Conservation (phyloP, 2,329 filamentous ascomycete species). For the Verruconis gallopava region DNA sequence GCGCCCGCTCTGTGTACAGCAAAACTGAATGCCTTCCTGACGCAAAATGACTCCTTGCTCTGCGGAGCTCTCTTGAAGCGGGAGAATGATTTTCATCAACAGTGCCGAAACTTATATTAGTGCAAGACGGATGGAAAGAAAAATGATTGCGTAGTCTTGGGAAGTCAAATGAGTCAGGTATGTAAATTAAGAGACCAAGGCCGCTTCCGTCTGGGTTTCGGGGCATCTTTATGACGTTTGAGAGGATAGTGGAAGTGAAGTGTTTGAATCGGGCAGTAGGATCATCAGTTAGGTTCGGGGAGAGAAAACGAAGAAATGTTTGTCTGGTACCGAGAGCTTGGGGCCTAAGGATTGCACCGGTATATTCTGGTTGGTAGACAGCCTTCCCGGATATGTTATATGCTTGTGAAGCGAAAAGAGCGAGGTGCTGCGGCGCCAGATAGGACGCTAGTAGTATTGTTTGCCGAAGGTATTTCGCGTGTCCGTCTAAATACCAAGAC, state of each 20-base stretch:
- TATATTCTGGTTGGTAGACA: constrained; percentile 55
- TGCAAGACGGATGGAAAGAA: constrained; percentile 49
- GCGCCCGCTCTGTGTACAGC: constrained; percentile 87
- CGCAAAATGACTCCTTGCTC: constrained; percentile 78
- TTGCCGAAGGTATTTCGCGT: constrained; percentile 70
- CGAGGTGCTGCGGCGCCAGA: constrained; percentile 77
- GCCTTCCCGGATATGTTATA: constrained; percentile 70
- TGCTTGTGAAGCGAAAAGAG: constrained; percentile 62
- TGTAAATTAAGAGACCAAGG: constrained; percentile 68
- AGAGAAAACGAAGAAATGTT: constrained; percentile 80
- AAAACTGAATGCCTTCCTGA: constrained; percentile 70
- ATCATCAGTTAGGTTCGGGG: constrained; percentile 55
- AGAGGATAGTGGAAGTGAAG: constrained; percentile 72
- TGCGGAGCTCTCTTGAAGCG: constrained; percentile 52
- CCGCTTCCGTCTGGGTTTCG: constrained; percentile 39
- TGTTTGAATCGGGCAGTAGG: constrained; percentile 84
- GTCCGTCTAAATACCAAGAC: constrained; percentile 83
- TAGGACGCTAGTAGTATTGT: constrained; percentile 72
- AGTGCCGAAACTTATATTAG: constrained; percentile 57
- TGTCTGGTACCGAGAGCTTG: constrained; percentile 43
- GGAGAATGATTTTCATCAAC: constrained; percentile 80
- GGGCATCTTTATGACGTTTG: constrained; percentile 56
- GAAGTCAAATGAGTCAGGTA: constrained; percentile 91
- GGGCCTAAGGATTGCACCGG: constrained; percentile 51
- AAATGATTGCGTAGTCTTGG: constrained; percentile 88